Percentiles rank a stretch among this genome's conserved stretches.
Conservation (phyloP, 164 flowering plant species). For the Cinnamomum micranthum region DNA sequence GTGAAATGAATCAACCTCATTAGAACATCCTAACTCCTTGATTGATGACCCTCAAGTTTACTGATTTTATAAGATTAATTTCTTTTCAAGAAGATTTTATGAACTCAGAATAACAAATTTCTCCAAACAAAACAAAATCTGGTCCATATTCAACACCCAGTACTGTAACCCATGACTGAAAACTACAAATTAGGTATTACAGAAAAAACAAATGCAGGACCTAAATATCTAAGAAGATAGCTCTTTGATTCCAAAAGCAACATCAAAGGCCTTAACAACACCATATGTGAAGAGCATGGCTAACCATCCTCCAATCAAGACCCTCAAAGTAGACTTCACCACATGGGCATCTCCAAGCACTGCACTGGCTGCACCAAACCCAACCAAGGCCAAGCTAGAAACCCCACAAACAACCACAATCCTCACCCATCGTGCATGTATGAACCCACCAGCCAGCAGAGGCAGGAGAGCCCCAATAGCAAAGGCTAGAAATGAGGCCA, state of each 20-base stretch:
- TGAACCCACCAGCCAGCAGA: conserved; percentile 16
- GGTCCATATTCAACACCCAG: no score
- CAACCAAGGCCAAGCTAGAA: conserved; percentile 13
- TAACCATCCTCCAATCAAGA: conserved; percentile 20
- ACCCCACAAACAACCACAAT: conserved; percentile 13
- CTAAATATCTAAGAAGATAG: no score
- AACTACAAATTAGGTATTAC: no score
- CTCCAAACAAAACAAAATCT: no score
- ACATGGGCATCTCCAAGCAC: conserved; percentile 12
- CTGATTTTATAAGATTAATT: no score
- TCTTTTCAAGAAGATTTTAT: no score
- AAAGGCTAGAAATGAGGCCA: conserved; percentile 16
- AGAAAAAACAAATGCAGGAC: no score
- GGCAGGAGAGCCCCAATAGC: conserved; percentile 16
- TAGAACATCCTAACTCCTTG: no score
- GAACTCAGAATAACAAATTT: no score
- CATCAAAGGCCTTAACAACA: not conserved
- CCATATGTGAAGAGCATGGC: conserved; percentile 21
- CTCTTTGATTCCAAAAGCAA: not conserved
- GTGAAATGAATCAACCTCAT: no score
- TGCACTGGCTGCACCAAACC: conserved; percentile 15
- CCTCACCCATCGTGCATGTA: conserved; percentile 11
- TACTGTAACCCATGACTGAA: no score
- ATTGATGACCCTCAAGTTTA: no score
- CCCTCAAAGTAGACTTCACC: conserved; percentile 11